Base-by-base conservation (phyloP, 108 stramenopile genomes). In the Schizochytrium sp. region DNA sequence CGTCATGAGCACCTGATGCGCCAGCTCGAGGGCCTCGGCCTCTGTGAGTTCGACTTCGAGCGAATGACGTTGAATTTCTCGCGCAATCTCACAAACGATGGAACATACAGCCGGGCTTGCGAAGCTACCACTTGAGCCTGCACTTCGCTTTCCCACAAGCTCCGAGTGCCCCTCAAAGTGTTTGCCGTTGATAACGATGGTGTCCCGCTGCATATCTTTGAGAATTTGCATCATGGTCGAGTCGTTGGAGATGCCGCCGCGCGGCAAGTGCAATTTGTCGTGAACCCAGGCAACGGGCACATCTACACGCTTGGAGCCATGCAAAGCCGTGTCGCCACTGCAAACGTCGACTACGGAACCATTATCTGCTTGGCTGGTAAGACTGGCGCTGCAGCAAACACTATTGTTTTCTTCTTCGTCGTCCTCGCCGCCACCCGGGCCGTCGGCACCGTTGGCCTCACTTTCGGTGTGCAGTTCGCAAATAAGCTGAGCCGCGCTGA, bases 171-270 rank as follows among this genome's bases (percentile, higher is more conserved):
- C 76, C 51, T 47, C 45, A 83, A 83, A 83, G 5, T n/a, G n/a
- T 53, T 53, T 47, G 51, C 51, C 76, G 48, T 83, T 83, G 51
- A 83, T 83, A 12, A 47, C 45, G 4, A 83, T 53, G 16, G 45
- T 83, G 76, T 83, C 76, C 19, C 76, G 76, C 23, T 83, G 76
- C 76, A 83, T 83, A 23, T 83, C 76, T 23, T 53, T 83, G n/a
- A 83, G 28, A 47, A 83, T 83, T 53, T 83, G 76, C 76, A 53
- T 47, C 51, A 83, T 53, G 12, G 45, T 83, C 12, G 48, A 83
- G 76, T 83, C 76, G 3, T 83, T 23, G 6, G 51, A n/a, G 51
- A 53, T 83, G 45, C 76, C 76, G n/a, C 76, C 76, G n/a, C 76
- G 45, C 12, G 76, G 76, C 16, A 83, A 45, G 6, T 83, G 19